These are phyloP conservation scores for Diplocarpon rosae DNA, from an alignment of 2,329 filamentous ascomycete species.

Conservation along the genomic window DNA sequence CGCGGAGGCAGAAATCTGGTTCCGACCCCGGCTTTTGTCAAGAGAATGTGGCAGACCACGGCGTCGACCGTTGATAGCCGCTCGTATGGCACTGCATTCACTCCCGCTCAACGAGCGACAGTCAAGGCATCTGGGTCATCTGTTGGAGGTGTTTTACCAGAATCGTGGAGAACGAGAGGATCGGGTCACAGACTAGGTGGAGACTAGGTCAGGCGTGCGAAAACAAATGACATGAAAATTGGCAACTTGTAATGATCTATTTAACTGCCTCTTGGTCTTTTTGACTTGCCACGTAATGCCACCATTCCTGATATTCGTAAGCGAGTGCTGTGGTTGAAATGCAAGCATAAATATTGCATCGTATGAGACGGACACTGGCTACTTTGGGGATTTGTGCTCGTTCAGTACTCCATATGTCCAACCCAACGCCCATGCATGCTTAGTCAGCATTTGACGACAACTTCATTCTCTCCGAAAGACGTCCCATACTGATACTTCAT, in stretches of 20 bases:
- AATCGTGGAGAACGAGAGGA: slow-evolving; percentile 54
- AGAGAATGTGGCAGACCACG: slow-evolving; percentile 47
- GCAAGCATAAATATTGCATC: too few species aligned
- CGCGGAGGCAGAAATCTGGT: slow-evolving; percentile 73
- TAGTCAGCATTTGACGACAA: not conserved
- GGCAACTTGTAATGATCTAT: not conserved
- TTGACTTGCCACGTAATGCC: too few species aligned
- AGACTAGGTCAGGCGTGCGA: slow-evolving; percentile 4
- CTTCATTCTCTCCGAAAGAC: not conserved
- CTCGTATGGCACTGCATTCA: slow-evolving; percentile 51
- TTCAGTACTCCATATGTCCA: not conserved
- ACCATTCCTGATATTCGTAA: too few species aligned
- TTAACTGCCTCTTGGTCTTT: not conserved
- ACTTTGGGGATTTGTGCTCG: not conserved
- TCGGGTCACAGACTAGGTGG: slow-evolving; percentile 50
- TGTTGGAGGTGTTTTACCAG: slow-evolving; percentile 41
- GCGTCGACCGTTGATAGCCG: slow-evolving; percentile 36
- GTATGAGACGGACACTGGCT: too few species aligned
- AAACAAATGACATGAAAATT: not conserved
- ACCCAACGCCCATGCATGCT: not conserved
- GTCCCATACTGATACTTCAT: not conserved
- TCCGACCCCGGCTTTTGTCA: slow-evolving; percentile 61
- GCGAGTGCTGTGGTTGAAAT: too few species aligned
- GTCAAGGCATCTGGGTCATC: slow-evolving; percentile 34
- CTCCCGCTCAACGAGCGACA: slow-evolving; percentile 28